Conservation (phyloP, 176 grass and related monocot species). For the Tillandsia leiboldiana region DNA sequence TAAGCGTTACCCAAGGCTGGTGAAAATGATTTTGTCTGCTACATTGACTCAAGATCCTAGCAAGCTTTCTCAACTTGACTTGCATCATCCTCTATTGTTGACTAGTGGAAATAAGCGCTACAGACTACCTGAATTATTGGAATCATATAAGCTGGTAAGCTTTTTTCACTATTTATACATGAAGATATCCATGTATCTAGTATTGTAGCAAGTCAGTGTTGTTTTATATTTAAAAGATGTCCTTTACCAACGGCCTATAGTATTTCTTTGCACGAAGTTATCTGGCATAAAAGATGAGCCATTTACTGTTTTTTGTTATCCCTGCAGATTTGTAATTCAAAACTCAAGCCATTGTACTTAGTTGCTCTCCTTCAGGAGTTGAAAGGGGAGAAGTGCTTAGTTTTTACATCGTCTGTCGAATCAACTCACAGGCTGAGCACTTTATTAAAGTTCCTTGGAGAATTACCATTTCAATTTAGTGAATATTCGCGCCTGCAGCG, state of each 20-base stretch:
- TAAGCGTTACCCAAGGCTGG: conserved; percentile 70
- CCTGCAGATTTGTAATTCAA: conserved; percentile 73
- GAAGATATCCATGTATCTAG: background rate
- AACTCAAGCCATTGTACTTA: conserved; percentile 73
- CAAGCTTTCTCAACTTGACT: conserved; percentile 87
- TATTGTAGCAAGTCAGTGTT: too few relatives aligned
- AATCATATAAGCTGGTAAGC: conserved; percentile 69
- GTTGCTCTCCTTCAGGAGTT: conserved; percentile 75
- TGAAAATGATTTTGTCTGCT: conserved; percentile 79
- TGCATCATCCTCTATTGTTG: conserved; percentile 83
- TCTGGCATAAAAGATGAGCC: background rate
- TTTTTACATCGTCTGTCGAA: conserved; percentile 91
- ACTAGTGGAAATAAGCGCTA: conserved; percentile 86
- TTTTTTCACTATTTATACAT: background rate
- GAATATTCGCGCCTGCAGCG: conserved; percentile 86
- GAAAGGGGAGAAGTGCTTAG: conserved; percentile 63
- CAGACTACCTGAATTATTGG: conserved; percentile 58
- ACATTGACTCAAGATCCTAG: conserved; percentile 97
- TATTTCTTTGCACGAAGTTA: background rate
- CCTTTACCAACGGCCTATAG: background rate
- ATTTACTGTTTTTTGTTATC: conserved; percentile 10
- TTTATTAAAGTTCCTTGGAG: conserved; percentile 64
- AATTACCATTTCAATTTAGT: conserved; percentile 72
- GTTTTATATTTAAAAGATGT: too few relatives aligned
- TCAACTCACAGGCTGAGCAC: conserved; percentile 81